Evolutionary conservation across 2,329 filamentous ascomycete species (phyloP).

Genomic region (Aspergillus piperis): DNA sequence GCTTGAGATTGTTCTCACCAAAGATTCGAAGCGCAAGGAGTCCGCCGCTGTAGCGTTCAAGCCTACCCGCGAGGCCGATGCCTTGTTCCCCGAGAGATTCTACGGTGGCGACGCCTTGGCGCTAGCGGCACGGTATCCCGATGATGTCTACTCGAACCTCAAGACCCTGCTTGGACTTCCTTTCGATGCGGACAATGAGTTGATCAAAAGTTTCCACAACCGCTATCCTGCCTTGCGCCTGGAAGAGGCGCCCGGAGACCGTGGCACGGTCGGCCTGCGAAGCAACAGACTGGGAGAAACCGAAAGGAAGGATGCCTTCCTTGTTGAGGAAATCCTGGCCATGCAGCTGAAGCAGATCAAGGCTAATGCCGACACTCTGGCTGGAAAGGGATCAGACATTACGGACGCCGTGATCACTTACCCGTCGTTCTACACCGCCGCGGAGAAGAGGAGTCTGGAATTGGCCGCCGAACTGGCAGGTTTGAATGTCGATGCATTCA

Average conservation of each 20-base stretch:
- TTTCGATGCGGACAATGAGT: conserved; percentile 43
- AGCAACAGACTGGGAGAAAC: conserved; percentile 68
- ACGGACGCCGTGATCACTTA: conserved; percentile 85
- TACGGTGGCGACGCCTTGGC: conserved; percentile 93
- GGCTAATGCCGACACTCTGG: conserved; percentile 80
- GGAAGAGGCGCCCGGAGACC: conserved; percentile 52
- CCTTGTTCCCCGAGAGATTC: conserved; percentile 78
- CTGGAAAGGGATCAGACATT: conserved; percentile 72
- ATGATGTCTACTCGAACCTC: conserved; percentile 91
- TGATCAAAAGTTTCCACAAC: conserved; percentile 68
- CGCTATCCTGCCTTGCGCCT: conserved; percentile 79
- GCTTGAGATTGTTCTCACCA: conserved; percentile 95
- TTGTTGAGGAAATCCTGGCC: conserved; percentile 89
- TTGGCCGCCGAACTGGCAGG: conserved; percentile 85
- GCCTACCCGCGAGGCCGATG: conserved; percentile 67
- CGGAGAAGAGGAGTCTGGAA: conserved; percentile 85
- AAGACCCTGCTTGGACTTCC: conserved; percentile 84
- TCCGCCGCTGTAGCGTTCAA: conserved; percentile 91
- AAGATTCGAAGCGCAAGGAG: conserved; percentile 97
- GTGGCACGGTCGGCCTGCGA: conserved; percentile 77
- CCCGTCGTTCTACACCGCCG: conserved; percentile 83
- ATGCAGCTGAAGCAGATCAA: conserved; percentile 95
- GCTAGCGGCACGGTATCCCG: conserved; percentile 81
- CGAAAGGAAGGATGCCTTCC: conserved; percentile 63
- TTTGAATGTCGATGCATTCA: conserved; percentile 77